Evolutionary conservation across 768 basidiomycete genomes (phyloP), one percentile per base, ranked within the genome.

Genomic region (Trametes gibbosa): DNA sequence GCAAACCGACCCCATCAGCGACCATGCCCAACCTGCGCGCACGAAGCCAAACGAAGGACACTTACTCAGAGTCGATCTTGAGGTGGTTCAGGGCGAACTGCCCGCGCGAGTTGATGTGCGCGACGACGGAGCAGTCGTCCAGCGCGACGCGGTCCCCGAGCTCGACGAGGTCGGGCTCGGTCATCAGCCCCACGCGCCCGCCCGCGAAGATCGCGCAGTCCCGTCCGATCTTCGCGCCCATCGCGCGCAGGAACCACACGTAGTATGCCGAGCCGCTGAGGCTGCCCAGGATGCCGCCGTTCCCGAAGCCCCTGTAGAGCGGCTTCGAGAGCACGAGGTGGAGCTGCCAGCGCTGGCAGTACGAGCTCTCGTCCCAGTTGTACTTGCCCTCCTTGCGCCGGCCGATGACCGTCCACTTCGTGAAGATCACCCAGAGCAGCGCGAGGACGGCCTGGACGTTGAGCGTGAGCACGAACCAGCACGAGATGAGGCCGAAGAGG

Each of bases 281-380:
- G 17, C 73, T 68, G 0, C 70, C 75, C 1, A 79, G 68, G 10
- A 78, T 72, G 23, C 78, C 77, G 1, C 76, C 76, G 23, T 71
- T 73, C 12, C 78, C 79, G 63, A 74, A 77, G 9, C 78, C 78
- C 41, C 70, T 68, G 66, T 73, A 73, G 21, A 79, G 58, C 34
- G 75, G 66, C 39, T 74, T 72, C 1, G 76, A 74, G 10, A 79
- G 65, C 5, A 68, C 66, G 12, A 78, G 72, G 60, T 79, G 78
- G 13, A 81, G 70, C 65, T 81, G 77, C 79, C 79, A 81, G 39
- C 78, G 74, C 62, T 81, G 79, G 64, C 61, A 79, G 62, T 81
- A 81, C 46, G 73, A 75, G 69, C 75, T 77, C 66, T 75, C 73
- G 62, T 81, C 79, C 79, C 79, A 81, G 41, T 76, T 69, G 59